phyloP scores from a whole-genome alignment of 1,139 yeast species.

The Zygosaccharomyces pseudobailii region DNA sequence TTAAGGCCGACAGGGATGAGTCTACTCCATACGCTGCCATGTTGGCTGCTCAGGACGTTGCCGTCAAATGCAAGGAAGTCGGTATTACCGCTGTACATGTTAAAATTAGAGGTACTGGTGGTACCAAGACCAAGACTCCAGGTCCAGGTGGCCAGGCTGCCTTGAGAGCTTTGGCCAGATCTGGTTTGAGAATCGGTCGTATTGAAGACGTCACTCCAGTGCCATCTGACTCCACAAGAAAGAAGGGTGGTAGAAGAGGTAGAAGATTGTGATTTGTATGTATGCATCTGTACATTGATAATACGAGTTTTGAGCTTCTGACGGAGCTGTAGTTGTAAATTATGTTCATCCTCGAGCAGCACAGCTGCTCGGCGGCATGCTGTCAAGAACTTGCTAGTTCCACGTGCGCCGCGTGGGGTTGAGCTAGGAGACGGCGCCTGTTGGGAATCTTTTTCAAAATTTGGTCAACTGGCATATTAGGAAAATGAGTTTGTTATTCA shows the following conservation, averaged over 20 bases:
- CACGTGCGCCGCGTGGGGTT: too few relatives aligned
- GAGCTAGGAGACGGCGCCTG: too few relatives aligned
- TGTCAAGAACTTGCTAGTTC: background rate
- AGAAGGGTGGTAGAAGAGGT: constrained; percentile 99
- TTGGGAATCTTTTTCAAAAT: too few relatives aligned
- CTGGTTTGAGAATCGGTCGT: constrained; percentile 99
- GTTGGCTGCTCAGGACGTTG: constrained; percentile 99
- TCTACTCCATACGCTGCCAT: constrained; percentile 99
- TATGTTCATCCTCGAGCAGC: background rate
- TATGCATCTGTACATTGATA: constrained; percentile 7
- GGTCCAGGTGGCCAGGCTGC: constrained; percentile 99
- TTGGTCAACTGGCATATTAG: too few relatives aligned
- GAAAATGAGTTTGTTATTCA: too few relatives aligned
- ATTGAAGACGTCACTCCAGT: constrained; percentile 99
- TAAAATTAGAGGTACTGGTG: constrained; percentile 99
- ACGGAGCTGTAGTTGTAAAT: background rate
- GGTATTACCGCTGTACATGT: constrained; percentile 99
- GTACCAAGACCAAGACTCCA: constrained; percentile 99
- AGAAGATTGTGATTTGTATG: constrained; percentile 74
- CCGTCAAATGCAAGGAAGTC: constrained; percentile 98
- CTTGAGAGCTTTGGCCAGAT: constrained; percentile 99
- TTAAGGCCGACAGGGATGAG: constrained; percentile 99
- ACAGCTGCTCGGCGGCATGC: background rate
- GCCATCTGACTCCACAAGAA: constrained; percentile 99
- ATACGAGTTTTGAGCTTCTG: background rate